Evolutionary conservation across 108 stramenopile genomes (phyloP), one percentile per base, ranked within the genome.

Genomic region (Asterionellopsis glacialis): DNA sequence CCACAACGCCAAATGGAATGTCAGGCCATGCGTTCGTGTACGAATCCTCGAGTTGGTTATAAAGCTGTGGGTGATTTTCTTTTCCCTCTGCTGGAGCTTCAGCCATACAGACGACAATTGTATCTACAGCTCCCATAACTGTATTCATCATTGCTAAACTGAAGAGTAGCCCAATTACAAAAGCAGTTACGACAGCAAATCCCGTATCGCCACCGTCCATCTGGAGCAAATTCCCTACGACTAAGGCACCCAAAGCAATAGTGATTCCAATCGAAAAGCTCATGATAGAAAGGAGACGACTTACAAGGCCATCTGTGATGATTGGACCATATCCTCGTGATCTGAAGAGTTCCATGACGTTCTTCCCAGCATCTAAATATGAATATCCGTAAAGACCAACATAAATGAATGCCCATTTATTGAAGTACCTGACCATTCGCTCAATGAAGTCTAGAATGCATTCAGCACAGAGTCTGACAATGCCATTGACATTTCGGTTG

Each of bases 41-140:
- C 2, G 83, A 64, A 42, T 50, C 73, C 28, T 78, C 51, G 80
- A 96, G 84, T 9, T 48, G 47, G 19, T 48, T 16, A 48, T 71
- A 81, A 1, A 73, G 51, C 21, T 75, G 21, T 24, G 90, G 95
- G 48, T 96, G 87, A 61, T 90, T 93, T 18, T 53, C 59, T 56
- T 89, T 74, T 42, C 94, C 84, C 57, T 91, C 87, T 19, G 65
- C 75, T 27, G 92, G 90, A 7, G 80, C 88, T 59, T 94, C 89
- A 16, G 93, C 93, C 56, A 83, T 94, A 61, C 85, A 85, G 0
- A 96, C 95, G 67, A 91, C 87, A 38, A 91, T 86, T 9, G 92
- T 85, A 51, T 93, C 87, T 42, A 91, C 91, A 7, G 82, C 93
- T 64, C 87, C 83, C 14, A 71, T 73, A 24, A 96, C 70, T 9